Percentiles rank a stretch among this genome's conserved stretches.
Conservation (phyloP, 2,329 filamentous ascomycete species). For the Fusarium odoratissimum region DNA sequence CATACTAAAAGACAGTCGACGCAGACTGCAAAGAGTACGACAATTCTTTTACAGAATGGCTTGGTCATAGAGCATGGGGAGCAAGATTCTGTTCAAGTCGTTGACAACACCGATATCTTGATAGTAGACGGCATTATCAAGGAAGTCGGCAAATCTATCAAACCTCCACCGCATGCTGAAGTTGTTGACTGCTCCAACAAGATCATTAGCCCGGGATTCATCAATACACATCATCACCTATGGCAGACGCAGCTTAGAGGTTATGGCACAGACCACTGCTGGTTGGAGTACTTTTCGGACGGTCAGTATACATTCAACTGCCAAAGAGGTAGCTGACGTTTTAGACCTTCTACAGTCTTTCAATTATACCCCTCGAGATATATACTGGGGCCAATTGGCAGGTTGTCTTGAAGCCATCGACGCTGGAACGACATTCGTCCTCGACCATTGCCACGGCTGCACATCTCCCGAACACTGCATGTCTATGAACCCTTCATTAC, state of each 20-base stretch:
- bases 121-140: not conserved
- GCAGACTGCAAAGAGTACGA: not conserved
- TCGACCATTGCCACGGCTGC: not conserved
- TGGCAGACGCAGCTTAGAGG: conserved; percentile 23
- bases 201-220: conserved; percentile 25
- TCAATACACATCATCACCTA: conserved; percentile 33
- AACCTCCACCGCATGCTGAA: not conserved
- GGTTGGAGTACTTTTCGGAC: not conserved
- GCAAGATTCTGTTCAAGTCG: not conserved
- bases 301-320: not conserved
- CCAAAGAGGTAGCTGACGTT: not conserved
- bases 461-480: not conserved
- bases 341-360: not conserved
- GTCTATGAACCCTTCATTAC: accelerated
- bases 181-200: conserved; percentile 20
- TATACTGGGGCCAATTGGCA: conserved; percentile 1
- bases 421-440: not conserved
- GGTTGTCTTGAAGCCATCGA: not conserved
- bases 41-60: not conserved
- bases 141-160: not conserved
- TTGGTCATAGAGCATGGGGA: not conserved
- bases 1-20: not conserved
- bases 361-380: not conserved
- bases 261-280: not conserved
- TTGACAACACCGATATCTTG: not conserved